Base-by-base conservation (phyloP, 352 stramenopile genomes). In the Globisporangium uncinulatum region DNA sequence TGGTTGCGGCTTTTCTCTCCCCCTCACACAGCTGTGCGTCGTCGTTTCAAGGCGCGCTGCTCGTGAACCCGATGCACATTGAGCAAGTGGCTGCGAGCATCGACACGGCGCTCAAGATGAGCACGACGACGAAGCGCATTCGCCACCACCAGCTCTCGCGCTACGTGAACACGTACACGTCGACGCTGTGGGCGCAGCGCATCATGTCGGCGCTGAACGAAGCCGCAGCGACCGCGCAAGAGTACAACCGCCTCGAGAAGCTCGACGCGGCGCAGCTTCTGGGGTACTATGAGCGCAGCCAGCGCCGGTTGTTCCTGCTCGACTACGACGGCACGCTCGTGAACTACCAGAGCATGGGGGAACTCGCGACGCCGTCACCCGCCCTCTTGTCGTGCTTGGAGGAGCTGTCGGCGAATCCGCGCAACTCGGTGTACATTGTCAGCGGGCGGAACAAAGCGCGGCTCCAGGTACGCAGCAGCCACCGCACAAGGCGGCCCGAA, bases 111-210 rank as follows among this genome's bases (percentile, higher is more conserved):
- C 67, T 96, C 34, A 82, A 81, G 14, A 95, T 96, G 85, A 89
- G 74, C 54, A 83, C 73, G n/a, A 93, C 80, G 21, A 91, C 82
- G 7, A 94, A 94, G 66, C 79, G 81, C 42, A 92, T 96, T 59
- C 80, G 85, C 19, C 85, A 95, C 58, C 83, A 95, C 49, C 79
- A 92, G 54, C 65, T 94, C 17, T 87, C 81, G 21, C 74, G 87
- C 19, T 95, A 95, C 61, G 87, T 96, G 19, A 92, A 92, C 64
- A 92, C 86, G 59, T 96, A 96, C 74, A 96, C 86, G 24, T 93
- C 83, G 51, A 86, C 79, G 29, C 58, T 96, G 10, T 96, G 86
- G 86, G 83, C 79, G 1, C 79, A 86, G 61, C 81, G 84, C 29
- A 92, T 94, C 52, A 91, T 96, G 71, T 87, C 71, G 10, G 86